phyloP scores from a whole-genome alignment of 2,329 filamentous ascomycete species.

The Hypocrella siamensis region DNA sequence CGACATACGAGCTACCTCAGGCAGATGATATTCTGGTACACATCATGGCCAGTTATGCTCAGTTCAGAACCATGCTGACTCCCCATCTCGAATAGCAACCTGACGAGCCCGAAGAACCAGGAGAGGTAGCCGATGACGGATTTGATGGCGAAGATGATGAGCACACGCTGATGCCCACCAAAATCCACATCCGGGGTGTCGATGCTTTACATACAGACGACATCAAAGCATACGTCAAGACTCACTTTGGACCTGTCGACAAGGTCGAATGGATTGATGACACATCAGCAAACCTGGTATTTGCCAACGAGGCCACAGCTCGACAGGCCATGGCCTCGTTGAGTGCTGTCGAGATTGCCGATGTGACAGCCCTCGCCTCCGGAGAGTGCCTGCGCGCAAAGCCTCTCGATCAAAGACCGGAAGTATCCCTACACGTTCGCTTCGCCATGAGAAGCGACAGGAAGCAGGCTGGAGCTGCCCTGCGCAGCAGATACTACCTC shows the following conservation, averaged over 20 bases:
- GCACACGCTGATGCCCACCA: slow-evolving; percentile 25
- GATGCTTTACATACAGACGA: slow-evolving; percentile 68
- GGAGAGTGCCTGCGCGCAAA: slow-evolving; percentile 58
- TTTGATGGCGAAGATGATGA: slow-evolving; percentile 9
- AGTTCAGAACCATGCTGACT: too few species aligned
- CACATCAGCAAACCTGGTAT: slow-evolving; percentile 74
- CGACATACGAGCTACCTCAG: slow-evolving; percentile 10
- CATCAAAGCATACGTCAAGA: slow-evolving; percentile 57
- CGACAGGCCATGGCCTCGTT: slow-evolving; percentile 39
- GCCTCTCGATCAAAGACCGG: slow-evolving; percentile 48
- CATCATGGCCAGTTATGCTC: too few species aligned
- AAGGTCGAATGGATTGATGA: slow-evolving; percentile 93
- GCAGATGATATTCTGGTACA: slow-evolving; percentile 22
- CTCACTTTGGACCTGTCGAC: slow-evolving; percentile 46
- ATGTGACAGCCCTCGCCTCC: slow-evolving; percentile 37
- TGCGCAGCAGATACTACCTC: slow-evolving; percentile 80
- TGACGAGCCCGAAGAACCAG: slow-evolving; percentile 20
- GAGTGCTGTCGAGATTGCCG: slow-evolving; percentile 32
- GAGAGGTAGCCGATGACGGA: slow-evolving; percentile 21
- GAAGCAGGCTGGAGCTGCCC: slow-evolving; percentile 64
- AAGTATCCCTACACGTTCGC: slow-evolving; percentile 55
- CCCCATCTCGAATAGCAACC: slow-evolving; percentile 15
- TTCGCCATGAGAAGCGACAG: slow-evolving; percentile 60
- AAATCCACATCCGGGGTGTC: slow-evolving; percentile 73
- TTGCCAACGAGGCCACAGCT: slow-evolving; percentile 37